Conservation (phyloP, 2,329 filamentous ascomycete species). For the Aspergillus cejpii region DNA sequence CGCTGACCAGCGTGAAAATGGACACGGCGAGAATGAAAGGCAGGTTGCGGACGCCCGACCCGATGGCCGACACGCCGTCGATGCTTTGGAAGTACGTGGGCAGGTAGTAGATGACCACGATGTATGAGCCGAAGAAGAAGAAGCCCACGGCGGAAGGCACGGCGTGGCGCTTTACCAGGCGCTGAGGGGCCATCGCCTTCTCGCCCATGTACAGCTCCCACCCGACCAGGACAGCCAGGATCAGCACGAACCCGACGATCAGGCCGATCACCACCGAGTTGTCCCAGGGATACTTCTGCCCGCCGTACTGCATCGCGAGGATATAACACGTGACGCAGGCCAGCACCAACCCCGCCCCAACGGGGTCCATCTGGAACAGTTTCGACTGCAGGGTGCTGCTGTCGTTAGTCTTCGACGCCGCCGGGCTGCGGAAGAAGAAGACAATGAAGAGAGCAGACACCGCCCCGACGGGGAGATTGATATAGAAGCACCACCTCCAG, state of each 20-base stretch:
- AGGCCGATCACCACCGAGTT: slow-evolving; percentile 39
- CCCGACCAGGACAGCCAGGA: slow-evolving; percentile 6
- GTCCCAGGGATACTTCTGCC: slow-evolving; percentile 48
- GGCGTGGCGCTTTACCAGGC: neutral
- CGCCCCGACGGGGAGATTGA: slow-evolving; percentile 47
- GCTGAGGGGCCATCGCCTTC: slow-evolving; percentile 12
- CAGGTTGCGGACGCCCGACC: slow-evolving; percentile 40
- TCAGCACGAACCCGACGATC: slow-evolving; percentile 21
- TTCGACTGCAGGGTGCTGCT: slow-evolving; percentile 7
- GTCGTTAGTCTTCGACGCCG: neutral
- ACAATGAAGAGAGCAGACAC: slow-evolving; percentile 19
- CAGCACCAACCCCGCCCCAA: slow-evolving; percentile 40
- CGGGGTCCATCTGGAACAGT: slow-evolving; percentile 42
- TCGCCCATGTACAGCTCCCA: slow-evolving; percentile 13
- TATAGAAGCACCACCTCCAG: slow-evolving; percentile 49
- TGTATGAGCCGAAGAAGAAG: slow-evolving; percentile 32
- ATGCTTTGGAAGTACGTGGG: slow-evolving; percentile 46
- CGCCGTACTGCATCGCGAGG: slow-evolving; percentile 54
- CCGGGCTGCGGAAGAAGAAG: slow-evolving; percentile 14
- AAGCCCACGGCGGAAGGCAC: slow-evolving; percentile 18
- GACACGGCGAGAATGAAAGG: slow-evolving; percentile 35
- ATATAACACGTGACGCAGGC: slow-evolving; percentile 50
- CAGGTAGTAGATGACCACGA: slow-evolving; percentile 41
- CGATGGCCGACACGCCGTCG: slow-evolving; percentile 25
- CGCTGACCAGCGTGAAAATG: slow-evolving; percentile 24